Conservation (phyloP, 257 asterid species). For the Apocynum venetum region DNA sequence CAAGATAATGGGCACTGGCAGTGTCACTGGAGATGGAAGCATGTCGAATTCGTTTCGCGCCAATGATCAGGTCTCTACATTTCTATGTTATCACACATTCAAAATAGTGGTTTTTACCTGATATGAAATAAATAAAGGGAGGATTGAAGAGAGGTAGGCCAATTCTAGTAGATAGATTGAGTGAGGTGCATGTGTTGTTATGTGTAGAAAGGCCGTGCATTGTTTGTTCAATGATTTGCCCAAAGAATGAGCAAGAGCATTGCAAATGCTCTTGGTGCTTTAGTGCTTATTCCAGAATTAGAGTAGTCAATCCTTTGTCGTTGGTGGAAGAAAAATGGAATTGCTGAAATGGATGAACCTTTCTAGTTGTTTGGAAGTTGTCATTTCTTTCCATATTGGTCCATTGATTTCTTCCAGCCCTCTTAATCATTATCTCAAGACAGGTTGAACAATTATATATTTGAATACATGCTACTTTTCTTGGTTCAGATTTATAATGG, state of each 20-base stretch:
- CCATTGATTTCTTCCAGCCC: background rate
- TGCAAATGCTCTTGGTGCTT: background rate
- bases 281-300: background rate
- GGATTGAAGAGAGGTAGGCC: background rate
- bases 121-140: background rate
- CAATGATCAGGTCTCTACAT: slow-evolving; percentile 79
- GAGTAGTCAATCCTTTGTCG: background rate
- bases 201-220: background rate
- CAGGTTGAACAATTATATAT: background rate
- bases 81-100: slow-evolving; percentile 14
- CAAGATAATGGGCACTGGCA: slow-evolving; percentile 65
- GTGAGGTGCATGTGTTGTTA: background rate
- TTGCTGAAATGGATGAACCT: background rate
- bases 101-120: background rate
- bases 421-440: background rate
- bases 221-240: background rate
- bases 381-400: background rate
- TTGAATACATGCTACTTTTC: slow-evolving; percentile 2
- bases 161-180: background rate
- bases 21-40: slow-evolving; percentile 79
- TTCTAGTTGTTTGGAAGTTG: background rate
- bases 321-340: background rate
- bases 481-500: slow-evolving; percentile 5
- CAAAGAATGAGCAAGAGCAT: background rate
- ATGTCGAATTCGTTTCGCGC: slow-evolving; percentile 81